Evolutionary conservation across 805 yeast species (phyloP), one percentile per base, ranked within the genome.

Genomic region (Cyberlindnera bimundalis): DNA sequence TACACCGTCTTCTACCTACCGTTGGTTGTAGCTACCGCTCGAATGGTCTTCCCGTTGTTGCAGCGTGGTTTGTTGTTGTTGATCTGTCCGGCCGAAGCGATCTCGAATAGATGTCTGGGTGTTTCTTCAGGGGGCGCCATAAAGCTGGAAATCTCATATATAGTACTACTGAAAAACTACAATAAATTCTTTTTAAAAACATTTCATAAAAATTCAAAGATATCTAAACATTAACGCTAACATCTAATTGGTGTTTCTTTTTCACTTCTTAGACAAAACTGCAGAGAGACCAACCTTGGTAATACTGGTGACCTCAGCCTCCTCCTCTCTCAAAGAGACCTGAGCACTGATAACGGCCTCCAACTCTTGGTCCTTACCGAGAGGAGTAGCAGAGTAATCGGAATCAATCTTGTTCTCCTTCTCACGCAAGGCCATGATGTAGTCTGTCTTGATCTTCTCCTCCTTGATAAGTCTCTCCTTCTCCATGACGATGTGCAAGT

Each of bases 401-500:
- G 17, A 10, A 21, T 35, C 33, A 21, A 29, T 30, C 30, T 29
- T 29, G 39, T 34, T 35, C 21, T 40, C 36, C 31, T 33, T 39
- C 14, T 21, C 23, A 14, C 19, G 35, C 14, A 37, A 11, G 25
- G 44, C 40, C 14, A 23, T 41, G 28, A 47, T 13, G 45, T 42
- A 47, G 14, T 35, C 43, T 4, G 30, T 33, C 42, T 31, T 50
- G 25, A 45, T 2, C 32, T 29, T 38, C 36, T 53, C 47, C 40
- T 50, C 53, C 43, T 47, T 48, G 32, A 28, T 40, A 2, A 47
- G 14, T 45, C 53, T 45, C 43, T 51, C 58, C 20, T 37, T 15
- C 16, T 44, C 52, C 56, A 53, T 53, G 6, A 46, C 43, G 9
- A 40, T 34, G 35, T 53, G 55, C 32, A 53, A 41, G 31, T 53